Evolutionary conservation across 495 filamentous ascomycete species (phyloP).

Genomic region (Penicillium tannophilum): DNA sequence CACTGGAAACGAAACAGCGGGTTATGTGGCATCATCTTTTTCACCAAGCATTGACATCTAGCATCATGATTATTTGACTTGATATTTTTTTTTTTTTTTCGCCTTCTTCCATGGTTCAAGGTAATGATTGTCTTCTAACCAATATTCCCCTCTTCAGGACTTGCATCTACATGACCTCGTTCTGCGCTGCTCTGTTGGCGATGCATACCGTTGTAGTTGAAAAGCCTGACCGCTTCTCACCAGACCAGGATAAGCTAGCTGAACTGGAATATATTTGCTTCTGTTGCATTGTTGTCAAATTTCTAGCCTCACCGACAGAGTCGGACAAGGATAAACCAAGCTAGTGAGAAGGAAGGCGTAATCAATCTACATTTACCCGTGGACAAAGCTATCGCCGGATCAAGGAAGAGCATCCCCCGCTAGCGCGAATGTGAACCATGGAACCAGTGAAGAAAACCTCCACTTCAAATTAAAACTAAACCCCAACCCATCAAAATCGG

Average conservation of each 20-base stretch:
- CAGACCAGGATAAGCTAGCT: background rate
- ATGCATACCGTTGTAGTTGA: slow-evolving; percentile 17
- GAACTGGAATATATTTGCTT: background rate
- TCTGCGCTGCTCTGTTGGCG: slow-evolving; percentile 21
- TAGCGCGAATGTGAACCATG: background rate
- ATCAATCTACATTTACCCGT: too few relatives aligned
- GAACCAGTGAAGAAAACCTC: slow-evolving; percentile 5
- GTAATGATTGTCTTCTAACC: too few relatives aligned
- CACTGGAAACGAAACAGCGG: background rate
- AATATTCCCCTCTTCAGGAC: background rate
- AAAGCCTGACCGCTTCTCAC: slow-evolving; percentile 16
- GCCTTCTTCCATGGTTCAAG: background rate
- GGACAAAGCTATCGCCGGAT: background rate
- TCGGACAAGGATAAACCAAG: background rate
- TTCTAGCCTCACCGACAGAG: background rate
- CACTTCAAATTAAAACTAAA: background rate
- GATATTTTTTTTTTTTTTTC: background rate
- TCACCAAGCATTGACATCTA: slow-evolving; percentile 1
- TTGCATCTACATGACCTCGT: background rate
- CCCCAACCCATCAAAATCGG: background rate
- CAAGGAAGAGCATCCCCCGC: background rate
- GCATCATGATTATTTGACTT: background rate
- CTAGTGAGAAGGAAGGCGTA: too few relatives aligned
- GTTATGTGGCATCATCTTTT: background rate
- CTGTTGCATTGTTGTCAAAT: background rate